Evolutionary conservation across 2,329 filamentous ascomycete genomes (phyloP).

Genomic region (Arthrinium phaeospermum): DNA sequence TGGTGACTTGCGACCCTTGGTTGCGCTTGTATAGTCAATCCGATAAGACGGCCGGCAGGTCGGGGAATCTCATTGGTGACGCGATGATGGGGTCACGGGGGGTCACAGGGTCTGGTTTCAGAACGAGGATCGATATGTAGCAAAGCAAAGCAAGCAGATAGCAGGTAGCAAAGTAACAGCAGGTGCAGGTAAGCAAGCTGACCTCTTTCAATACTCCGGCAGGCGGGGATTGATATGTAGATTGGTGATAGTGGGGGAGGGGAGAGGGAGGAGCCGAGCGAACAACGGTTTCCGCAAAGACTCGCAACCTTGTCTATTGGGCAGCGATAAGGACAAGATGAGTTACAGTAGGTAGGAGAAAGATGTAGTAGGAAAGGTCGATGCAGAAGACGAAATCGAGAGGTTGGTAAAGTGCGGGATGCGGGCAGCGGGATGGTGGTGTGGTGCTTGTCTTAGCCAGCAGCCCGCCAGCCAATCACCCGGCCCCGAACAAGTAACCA

Average conservation of each 20-base stretch:
- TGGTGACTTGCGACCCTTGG: constrained; percentile 20
- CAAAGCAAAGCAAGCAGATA: background rate
- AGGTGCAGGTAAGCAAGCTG: background rate
- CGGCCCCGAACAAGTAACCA: constrained; percentile 2
- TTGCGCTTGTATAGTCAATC: constrained; percentile 20
- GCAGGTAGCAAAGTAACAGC: too few species aligned
- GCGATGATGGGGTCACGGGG: background rate
- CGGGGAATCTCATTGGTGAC: background rate
- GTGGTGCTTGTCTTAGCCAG: constrained; percentile 12
- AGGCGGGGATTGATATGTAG: background rate
- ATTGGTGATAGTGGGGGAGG: background rate
- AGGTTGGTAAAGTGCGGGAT: constrained; percentile 2
- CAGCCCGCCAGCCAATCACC: background rate
- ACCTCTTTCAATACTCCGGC: too few species aligned
- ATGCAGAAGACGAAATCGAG: background rate
- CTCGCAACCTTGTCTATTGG: background rate
- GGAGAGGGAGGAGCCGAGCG: background rate
- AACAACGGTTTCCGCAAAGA: background rate
- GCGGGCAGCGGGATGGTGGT: constrained; percentile 9
- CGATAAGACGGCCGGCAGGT: constrained; percentile 21
- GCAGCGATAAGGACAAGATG: constrained; percentile 2
- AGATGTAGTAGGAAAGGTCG: constrained; percentile 7
- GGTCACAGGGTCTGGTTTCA: background rate
- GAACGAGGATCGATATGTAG: background rate
- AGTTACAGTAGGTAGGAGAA: background rate